A percentile compares a stretch with the other conserved stretches of the same genome.
These are phyloP conservation scores for Tetrapyrgos nigripes DNA, from an alignment of 1,284 basidiomycete genomes.

Conservation along the genomic window DNA sequence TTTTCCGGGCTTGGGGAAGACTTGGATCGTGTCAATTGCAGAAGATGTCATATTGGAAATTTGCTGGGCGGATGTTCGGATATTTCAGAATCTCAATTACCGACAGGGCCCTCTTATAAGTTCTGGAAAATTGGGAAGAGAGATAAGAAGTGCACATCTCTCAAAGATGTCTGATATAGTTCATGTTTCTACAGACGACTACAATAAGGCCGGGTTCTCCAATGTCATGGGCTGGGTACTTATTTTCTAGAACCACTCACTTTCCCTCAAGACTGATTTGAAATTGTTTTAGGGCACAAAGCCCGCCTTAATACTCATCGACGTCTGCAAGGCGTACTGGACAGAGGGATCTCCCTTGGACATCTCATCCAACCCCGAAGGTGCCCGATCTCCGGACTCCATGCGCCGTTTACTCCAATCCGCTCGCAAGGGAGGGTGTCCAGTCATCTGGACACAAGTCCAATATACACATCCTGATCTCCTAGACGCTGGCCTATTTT, in stretches of 20 bases:
- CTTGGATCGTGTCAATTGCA: too few species aligned
- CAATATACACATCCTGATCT: conserved; percentile 20
- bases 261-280: not conserved
- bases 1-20: not conserved
- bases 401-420: conserved; percentile 19
- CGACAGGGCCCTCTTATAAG: too few species aligned
- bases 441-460: conserved; percentile 21
- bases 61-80: too few species aligned
- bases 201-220: conserved; percentile 16
- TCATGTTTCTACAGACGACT: conserved; percentile 9
- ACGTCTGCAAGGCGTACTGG: conserved; percentile 23
- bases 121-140: too few species aligned
- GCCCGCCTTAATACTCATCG: conserved; percentile 21
- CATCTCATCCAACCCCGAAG: conserved; percentile 15
- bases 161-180: not conserved
- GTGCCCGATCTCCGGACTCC: conserved; percentile 10
- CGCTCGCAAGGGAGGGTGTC: conserved; percentile 14
- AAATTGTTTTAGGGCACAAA: conserved; percentile 3
- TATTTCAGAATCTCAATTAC: too few species aligned
- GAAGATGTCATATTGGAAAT: too few species aligned
- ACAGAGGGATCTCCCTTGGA: conserved; percentile 17
- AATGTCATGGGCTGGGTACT: conserved; percentile 20
- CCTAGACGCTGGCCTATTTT: conserved; percentile 22
- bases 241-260: not conserved
- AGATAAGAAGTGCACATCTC: too few species aligned